Conservation (phyloP, 495 filamentous ascomycete species). For the Penicillium alfredii region DNA sequence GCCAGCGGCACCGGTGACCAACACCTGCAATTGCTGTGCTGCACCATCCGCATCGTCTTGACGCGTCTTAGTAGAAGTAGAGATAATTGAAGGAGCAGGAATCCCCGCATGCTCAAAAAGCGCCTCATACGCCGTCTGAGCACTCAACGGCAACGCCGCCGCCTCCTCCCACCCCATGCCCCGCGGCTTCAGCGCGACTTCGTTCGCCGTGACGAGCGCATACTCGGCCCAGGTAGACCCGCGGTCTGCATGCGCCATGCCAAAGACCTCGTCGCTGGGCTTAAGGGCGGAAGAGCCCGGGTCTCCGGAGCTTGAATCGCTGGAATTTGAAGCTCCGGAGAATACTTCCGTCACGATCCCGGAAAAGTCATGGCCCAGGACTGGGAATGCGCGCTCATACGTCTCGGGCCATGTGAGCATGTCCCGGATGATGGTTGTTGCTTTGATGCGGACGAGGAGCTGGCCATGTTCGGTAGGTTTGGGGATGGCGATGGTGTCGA, state of each 20-base stretch:
- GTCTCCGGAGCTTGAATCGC: background rate
- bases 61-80: too few relatives aligned
- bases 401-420: conserved; percentile 32
- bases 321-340: conserved; percentile 1
- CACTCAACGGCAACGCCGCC: conserved; percentile 30
- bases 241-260: conserved; percentile 23
- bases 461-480: conserved; percentile 12
- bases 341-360: conserved; percentile 31
- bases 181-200: conserved; percentile 24
- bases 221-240: conserved; percentile 29
- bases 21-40: conserved; percentile 5
- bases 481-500: conserved; percentile 29
- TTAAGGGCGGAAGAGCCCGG: conserved; percentile 11
- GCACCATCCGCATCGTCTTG: too few relatives aligned
- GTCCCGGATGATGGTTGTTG: conserved; percentile 28
- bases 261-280: conserved; percentile 31
- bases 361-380: conserved; percentile 42
- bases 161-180: conserved; percentile 17
- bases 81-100: background rate
- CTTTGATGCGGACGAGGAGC: conserved; percentile 26
- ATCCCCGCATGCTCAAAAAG: conserved; percentile 26
- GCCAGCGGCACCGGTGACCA: conserved; percentile 33
- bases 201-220: conserved; percentile 14
- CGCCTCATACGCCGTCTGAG: conserved; percentile 30
- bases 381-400: conserved; percentile 19